Base-by-base conservation (phyloP, 2,329 filamentous ascomycete genomes). In the Hirsutella thompsonii region DNA sequence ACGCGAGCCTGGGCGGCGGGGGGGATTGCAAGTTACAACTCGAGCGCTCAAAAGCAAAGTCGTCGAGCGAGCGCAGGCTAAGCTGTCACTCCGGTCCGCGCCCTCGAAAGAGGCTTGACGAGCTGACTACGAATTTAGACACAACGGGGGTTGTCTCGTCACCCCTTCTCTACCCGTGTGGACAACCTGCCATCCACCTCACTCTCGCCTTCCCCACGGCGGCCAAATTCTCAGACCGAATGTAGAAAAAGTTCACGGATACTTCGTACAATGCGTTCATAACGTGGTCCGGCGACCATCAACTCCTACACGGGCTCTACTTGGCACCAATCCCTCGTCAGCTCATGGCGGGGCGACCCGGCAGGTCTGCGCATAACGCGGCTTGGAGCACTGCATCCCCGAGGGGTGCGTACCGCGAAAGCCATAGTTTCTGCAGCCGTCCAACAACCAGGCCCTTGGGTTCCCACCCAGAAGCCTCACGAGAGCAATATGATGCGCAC, bases 41-140 rank as follows among this genome's bases (percentile, higher is more conserved):
- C 23, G 39, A 30, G 10, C 9, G 32, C 6, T 8, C 35, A 52
- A 45, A 49, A 47, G 41, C 39, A 49, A 52, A 37, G 19, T 23
- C 34, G 26, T 45, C 40, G 51, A 26, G 11, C 23, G 23, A 26
- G 32, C 16, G 32, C 6, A 18, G 18, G 32, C 32, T n/a, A 18
- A 54, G 49, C 44, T 53, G 45, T 55, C 52, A 55, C 42, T 50
- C 47, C 43, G 30, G 39, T 20, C 18, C 33, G 16, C 33, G 11
- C 10, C 10, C 32, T 33, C n/a, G 33, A 20, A 35, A 35, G 18
- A 35, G 18, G 33, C 33, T 35, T 20, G 33, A 20, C 16, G 11
- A 20, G 33, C 33, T 35, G 33, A 35, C 33, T 20, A 35, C 8
- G 32, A 33, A 33, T 33, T 33, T 33, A 33, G 32, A 33, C 13